Percentiles rank a stretch among this genome's conserved stretches.
Conservation (phyloP, 805 yeast genomes). For the Candida ipomoeae region DNA sequence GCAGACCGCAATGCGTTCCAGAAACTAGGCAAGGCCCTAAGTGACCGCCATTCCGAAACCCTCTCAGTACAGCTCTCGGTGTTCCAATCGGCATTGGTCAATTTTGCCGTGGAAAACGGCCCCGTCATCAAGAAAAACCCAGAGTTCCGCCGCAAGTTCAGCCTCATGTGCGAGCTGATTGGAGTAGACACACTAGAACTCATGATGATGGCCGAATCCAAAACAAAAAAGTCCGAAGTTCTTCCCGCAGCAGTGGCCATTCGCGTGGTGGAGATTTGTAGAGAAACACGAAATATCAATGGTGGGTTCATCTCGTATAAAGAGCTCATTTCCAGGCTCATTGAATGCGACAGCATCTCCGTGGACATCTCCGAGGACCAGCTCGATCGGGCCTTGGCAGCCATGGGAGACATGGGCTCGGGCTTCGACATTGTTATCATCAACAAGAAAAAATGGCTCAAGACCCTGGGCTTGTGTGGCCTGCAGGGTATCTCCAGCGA, state of each 20-base stretch:
- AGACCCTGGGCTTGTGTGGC: slow-evolving; percentile 28
- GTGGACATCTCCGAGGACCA: slow-evolving; percentile 44
- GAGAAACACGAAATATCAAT: slow-evolving; percentile 62
- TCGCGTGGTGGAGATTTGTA: slow-evolving; percentile 71
- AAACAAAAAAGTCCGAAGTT: slow-evolving; percentile 35
- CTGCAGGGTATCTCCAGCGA: slow-evolving; percentile 43
- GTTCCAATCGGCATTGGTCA: slow-evolving; percentile 72
- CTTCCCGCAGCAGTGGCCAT: slow-evolving; percentile 67
- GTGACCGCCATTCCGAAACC: slow-evolving; percentile 54
- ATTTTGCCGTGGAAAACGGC: slow-evolving; percentile 70
- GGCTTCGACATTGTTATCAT: slow-evolving; percentile 59
- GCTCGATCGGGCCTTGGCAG: slow-evolving; percentile 49
- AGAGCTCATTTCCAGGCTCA: slow-evolving; percentile 30
- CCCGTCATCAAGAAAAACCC: slow-evolving; percentile 61
- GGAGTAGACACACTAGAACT: slow-evolving; percentile 77
- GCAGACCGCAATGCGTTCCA: slow-evolving; percentile 31
- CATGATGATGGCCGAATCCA: slow-evolving; percentile 25
- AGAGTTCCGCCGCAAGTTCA: slow-evolving; percentile 65
- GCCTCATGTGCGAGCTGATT: slow-evolving; percentile 68
- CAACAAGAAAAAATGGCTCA: slow-evolving; percentile 51
- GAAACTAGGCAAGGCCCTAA: slow-evolving; percentile 47
- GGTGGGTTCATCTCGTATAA: slow-evolving; percentile 76
- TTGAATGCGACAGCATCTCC: slow-evolving; percentile 27
- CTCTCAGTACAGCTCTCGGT: slow-evolving; percentile 67
- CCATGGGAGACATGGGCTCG: slow-evolving; percentile 57